A percentile compares a stretch with the other conserved stretches of the same genome.
These are phyloP conservation scores for Colletotrichum kahawae DNA, from an alignment of 2,329 filamentous ascomycete genomes.

Conservation along the genomic window DNA sequence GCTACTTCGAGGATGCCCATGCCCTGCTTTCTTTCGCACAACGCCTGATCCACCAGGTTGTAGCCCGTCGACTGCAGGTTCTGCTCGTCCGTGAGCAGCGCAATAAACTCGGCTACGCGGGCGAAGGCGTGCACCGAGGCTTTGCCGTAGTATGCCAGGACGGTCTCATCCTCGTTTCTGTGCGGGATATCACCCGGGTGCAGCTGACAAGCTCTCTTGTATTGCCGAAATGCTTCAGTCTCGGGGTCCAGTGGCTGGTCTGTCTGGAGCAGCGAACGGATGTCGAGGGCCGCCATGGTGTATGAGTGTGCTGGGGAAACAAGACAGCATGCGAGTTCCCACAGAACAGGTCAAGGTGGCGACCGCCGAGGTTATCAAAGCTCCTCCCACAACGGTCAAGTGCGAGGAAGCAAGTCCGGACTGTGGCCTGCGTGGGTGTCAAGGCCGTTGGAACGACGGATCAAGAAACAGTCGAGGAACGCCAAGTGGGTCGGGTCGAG, in stretches of 20 bases:
- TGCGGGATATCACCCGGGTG: neutral
- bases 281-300: neutral
- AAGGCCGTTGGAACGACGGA: neutral
- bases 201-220: neutral
- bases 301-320: neutral
- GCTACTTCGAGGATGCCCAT: constrained; percentile 14
- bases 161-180: neutral
- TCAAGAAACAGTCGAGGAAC: neutral
- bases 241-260: constrained; percentile 1
- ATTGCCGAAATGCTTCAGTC: neutral
- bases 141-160: neutral
- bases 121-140: constrained; percentile 1
- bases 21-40: neutral
- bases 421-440: neutral
- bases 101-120: neutral
- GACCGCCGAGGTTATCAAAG: neutral
- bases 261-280: constrained; percentile 5
- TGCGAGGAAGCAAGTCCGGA: neutral
- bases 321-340: neutral
- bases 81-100: neutral
- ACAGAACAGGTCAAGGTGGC: neutral
- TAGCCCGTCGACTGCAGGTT: constrained; percentile 10
- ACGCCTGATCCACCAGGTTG: constrained; percentile 9
- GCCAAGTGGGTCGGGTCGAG: constrained; percentile 9
- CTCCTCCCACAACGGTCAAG: neutral